A percentile compares a stretch with the other conserved stretches of the same genome.
phyloP scores from a whole-genome alignment of 768 basidiomycete species.

The Terana coerulea region DNA sequence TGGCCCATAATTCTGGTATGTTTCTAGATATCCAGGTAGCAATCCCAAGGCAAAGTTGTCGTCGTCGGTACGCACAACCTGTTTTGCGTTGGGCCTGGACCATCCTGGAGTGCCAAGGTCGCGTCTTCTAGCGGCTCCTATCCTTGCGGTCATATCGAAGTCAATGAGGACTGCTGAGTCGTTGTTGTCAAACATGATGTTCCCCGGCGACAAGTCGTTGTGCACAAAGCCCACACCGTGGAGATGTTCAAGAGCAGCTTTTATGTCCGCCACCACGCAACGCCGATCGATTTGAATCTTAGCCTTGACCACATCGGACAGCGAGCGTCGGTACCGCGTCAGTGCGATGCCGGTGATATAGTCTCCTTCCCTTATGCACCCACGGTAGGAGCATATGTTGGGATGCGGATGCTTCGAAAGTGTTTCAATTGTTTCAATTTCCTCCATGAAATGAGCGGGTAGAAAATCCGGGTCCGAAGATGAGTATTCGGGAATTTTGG shows the following conservation, averaged over 20 bases:
- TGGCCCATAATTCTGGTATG: no score
- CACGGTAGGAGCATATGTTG: neutral
- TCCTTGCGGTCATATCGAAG: neutral
- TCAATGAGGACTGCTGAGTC: neutral
- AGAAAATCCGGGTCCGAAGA: neutral
- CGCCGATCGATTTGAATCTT: neutral
- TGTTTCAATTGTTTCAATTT: neutral
- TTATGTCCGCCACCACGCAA: neutral
- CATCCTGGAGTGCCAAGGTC: no score
- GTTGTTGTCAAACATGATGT: neutral
- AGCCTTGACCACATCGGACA: neutral
- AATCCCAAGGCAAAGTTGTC: no score
- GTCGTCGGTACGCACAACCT: no score
- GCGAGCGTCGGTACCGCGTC: neutral
- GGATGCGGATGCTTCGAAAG: neutral
- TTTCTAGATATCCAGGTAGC: no score
- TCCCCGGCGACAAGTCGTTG: neutral
- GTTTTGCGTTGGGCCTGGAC: no score
- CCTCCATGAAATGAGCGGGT: neutral
- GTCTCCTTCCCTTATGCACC: neutral
- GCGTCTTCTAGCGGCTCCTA: no score
- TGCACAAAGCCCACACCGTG: neutral
- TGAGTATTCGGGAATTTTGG: neutral
- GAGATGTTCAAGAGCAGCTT: neutral
- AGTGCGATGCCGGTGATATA: neutral